Evolutionary conservation across 106 monocot species (phyloP), one percentile per base, ranked within the genome.

Genomic region (Posidonia australis): DNA sequence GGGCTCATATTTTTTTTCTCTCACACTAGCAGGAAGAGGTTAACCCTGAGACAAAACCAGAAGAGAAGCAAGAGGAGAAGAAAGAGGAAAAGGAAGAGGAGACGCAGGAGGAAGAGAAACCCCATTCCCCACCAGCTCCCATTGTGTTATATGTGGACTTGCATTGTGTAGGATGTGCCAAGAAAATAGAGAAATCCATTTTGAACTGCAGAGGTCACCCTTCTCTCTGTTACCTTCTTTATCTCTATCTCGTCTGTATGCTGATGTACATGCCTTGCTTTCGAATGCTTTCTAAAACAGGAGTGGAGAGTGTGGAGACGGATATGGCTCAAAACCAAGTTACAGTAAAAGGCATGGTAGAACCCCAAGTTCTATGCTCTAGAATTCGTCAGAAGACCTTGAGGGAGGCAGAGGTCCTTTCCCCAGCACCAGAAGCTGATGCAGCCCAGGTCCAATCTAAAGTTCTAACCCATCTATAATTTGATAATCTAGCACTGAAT

Each of bases 221-320:
- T 44, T 64, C 24, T 24, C 64, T 64, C 30, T 48, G 28, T 51
- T 36, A 54, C 16, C 22, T 55, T 68, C 31, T 43, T 16, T 52
- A 17, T 4, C 4, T 22, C n/a, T 23, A 10, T 45, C 41, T 44
- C 42, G 9, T 46, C 10, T 30, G 27, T 4, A 27, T 60, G 22
- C 13, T 60, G 13, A 27, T 12, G 5, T 62, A 17, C 27, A 19
- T 49, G 12, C 18, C 46, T 66, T 0, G 9, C 23, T 51, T 17
- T 49, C 9, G 18, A 29, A 51, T 47, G 16, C 28, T 54, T 13
- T 16, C 26, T 29, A 36, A n/a, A 36, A 48, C 75, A 91, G 92
- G 88, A 5, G 92, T 93, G 3, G 88, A 93, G 74, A 74, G 67
- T n/a, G 92, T 93, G 0, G 81, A 83, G 79, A 73, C 67, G 57